Base-by-base conservation (phyloP, 805 yeast genomes). In the Pichia membranifaciens region DNA sequence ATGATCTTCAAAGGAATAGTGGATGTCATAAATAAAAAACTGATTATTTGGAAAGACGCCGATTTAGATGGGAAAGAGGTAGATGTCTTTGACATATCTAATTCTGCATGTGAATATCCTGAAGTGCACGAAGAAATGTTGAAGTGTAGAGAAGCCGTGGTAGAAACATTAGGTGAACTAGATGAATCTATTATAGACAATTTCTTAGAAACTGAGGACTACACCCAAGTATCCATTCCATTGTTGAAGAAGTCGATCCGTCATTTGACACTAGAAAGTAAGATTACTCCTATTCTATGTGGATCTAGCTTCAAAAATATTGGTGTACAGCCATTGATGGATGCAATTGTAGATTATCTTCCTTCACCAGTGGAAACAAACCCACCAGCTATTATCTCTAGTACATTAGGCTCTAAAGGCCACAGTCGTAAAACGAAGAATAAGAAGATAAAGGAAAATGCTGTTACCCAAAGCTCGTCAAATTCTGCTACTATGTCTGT, bases 311-410 rank as follows among this genome's bases (percentile, higher is more conserved):
- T 91, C 66, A 77, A 74, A 54, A 91, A 91, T 62, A 85, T 91
- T 40, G 99, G 99, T 22, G 96, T 93, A 2, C 98, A 93, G 61
- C 96, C 98, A 1, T 68, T 93, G 42, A 66, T 93, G 65, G 97
- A 91, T 64, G 90, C 95, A 0, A 75, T 90, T 12, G 75, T 80
- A 1, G 75, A 77, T 46, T 93, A 76, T 57, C 67, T 93, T 16
- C 98, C 99, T 0, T 80, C 89, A 1, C 98, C 98, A 1, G 53
- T 75, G 3, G 89, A 89, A 51, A 71, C 74, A 0, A 60, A 61
- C 1, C 54, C 74, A 3, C 93, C 95, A 0, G 79, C 78, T 40
- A 72, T 83, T 3, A 52, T 52, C 16, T 23, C 17, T 5, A 36
- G 47, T 21, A 20, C n/a, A 13, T 15, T 49, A 3, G 28, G 41